Base-by-base conservation (phyloP, 352 stramenopile species). In the Globisporangium spiculum region DNA sequence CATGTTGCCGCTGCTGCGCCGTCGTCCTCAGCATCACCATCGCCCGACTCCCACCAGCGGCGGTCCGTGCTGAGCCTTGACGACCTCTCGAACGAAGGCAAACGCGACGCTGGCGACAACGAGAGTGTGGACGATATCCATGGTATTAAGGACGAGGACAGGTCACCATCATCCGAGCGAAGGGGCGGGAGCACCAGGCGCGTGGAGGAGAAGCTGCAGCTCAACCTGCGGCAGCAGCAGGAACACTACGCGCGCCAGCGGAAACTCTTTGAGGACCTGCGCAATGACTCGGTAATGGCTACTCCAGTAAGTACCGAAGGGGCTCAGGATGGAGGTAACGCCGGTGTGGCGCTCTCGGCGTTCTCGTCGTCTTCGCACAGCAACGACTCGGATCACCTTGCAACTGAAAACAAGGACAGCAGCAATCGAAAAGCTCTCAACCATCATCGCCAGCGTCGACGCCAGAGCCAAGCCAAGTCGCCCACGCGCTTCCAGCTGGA, bases 221-320 rank as follows among this genome's bases (percentile, higher is more conserved):
- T 67, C 26, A 89, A 87, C 36, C 63, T 90, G 2, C 75, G 77
- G 65, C 75, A 87, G 63, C 80, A 90, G 67, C 80, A 89, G 48
- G 77, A 78, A 34, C 80, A 90, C 53, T 89, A 89, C 60, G 83
- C 76, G 12, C 71, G 80, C 10, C 83, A 92, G 55, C 77, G 83
- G 6, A 67, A 78, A 55, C 73, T 92, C 8, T 86, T 91, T 24
- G 81, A 86, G 41, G 78, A 81, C n/a, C 73, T 91, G n/a, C 72
- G 71, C 10, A 67, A 65, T 3, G 72, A 74, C 36, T 52, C 68
- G 57, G 22, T 24, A 24, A 60, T 55, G 12, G 22, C 52, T 12
- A 9, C 50, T 2, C 50, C 50, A 30, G 50, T 8, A 20, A 32
- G n/a, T 56, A 12, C 30, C 10, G 12, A 3, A 12, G 8, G 7